Percentiles rank a stretch among this genome's conserved stretches.
phyloP scores from a whole-genome alignment of 1,284 basidiomycete species.

The Sporisorium exsertum region DNA sequence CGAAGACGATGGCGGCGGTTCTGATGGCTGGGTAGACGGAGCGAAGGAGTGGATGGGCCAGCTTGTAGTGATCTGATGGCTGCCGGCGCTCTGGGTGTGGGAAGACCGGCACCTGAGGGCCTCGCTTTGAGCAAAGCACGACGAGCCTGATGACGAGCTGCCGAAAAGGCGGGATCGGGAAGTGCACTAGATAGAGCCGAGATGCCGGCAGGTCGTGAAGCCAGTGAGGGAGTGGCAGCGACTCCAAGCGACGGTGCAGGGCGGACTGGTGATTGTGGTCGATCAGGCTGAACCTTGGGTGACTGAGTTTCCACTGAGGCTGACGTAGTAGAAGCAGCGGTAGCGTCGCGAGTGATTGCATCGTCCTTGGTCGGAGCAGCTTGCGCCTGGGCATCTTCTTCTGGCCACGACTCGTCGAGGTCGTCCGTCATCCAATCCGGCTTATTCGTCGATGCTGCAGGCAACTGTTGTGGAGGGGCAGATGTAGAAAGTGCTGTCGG shows the following conservation, averaged over 20 bases:
- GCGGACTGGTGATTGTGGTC: not conserved
- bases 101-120: constrained; percentile 12
- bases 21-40: constrained; percentile 42
- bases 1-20: constrained; percentile 18
- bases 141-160: constrained; percentile 42
- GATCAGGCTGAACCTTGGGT: not conserved
- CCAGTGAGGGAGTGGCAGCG: constrained; percentile 16
- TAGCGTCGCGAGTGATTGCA: not conserved
- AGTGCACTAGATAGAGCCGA: constrained; percentile 9
- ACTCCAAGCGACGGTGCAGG: not conserved
- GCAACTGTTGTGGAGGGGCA: not conserved
- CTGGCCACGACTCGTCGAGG: constrained; percentile 52
- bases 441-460: constrained; percentile 2
- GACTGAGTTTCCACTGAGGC: not conserved
- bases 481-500: not conserved
- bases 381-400: constrained; percentile 13
- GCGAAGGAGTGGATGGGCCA: constrained; percentile 44
- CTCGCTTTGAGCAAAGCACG: constrained; percentile 37
- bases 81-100: constrained; percentile 8
- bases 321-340: not conserved
- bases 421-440: constrained; percentile 56
- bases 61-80: constrained; percentile 15
- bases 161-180: constrained; percentile 43
- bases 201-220: constrained; percentile 9
- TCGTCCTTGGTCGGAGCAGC: constrained; percentile 1